Percentiles rank a stretch among this genome's conserved stretches.
phyloP scores from a whole-genome alignment of 2,329 filamentous ascomycete species.

The Rhinocladiella similis region DNA sequence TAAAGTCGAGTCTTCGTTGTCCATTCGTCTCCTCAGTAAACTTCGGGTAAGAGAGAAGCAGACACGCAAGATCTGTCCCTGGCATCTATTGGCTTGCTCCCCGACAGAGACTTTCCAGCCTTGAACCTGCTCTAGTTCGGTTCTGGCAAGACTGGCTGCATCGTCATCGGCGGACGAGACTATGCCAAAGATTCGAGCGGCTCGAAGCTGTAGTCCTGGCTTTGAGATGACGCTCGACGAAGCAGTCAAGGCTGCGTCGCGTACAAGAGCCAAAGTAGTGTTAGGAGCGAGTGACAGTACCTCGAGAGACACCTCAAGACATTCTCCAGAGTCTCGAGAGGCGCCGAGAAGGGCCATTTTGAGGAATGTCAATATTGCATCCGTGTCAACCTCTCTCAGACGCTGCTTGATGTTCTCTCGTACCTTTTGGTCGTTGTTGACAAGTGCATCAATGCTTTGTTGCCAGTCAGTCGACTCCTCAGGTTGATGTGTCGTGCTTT shows the following conservation, averaged over 20 bases:
- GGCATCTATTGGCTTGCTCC: conserved; percentile 57
- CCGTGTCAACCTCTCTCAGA: conserved; percentile 33
- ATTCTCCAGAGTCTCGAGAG: conserved; percentile 42
- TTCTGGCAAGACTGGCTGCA: conserved; percentile 4
- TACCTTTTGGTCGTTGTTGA: conserved; percentile 25
- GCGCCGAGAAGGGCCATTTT: conserved; percentile 48
- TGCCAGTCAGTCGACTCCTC: conserved; percentile 81
- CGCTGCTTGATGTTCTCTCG: conserved; percentile 15
- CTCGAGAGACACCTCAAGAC: conserved; percentile 53
- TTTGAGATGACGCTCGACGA: conserved; percentile 57
- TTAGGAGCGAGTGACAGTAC: conserved; percentile 58
- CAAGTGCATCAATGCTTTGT: conserved; percentile 62
- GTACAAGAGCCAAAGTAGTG: conserved; percentile 26
- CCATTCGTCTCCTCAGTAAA: conserved; percentile 55
- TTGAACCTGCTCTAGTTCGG: conserved; percentile 12
- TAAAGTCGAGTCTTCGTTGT: conserved; percentile 66
- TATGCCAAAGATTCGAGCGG: conserved; percentile 73
- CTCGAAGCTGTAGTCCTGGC: conserved; percentile 63
- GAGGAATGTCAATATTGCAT: conserved; percentile 34
- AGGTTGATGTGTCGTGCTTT: conserved; percentile 43
- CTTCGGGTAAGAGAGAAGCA: conserved; percentile 59
- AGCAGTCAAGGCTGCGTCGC: conserved; percentile 3
- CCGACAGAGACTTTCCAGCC: conserved; percentile 62
- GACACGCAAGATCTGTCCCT: conserved; percentile 61
- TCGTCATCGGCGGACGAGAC: conserved; percentile 63